These are phyloP conservation scores for Nakaseomyces delphensis DNA, from an alignment of 1,139 yeast species.

Conservation along the genomic window DNA sequence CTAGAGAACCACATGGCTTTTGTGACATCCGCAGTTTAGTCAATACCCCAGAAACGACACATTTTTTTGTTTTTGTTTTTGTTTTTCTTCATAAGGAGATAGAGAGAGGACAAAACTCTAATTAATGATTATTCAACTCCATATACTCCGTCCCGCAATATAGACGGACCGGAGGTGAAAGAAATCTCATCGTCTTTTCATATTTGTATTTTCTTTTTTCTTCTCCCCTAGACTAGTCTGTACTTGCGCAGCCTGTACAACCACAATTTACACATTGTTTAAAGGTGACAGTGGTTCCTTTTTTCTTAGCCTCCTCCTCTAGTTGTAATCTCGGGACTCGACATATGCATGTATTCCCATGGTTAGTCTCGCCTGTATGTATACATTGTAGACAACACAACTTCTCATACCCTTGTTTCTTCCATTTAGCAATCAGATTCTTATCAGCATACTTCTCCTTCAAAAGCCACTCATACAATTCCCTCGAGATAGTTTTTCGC, in stretches of 20 bases:
- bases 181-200: neutral
- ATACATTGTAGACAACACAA: slow-evolving; percentile 80
- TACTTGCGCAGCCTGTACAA: slow-evolving; percentile 78
- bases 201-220: neutral
- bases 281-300: slow-evolving; percentile 25
- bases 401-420: slow-evolving; percentile 80
- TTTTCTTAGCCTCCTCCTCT: slow-evolving; percentile 32
- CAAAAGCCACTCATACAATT: slow-evolving; percentile 70
- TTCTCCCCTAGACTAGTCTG: slow-evolving; percentile 40
- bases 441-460: slow-evolving; percentile 61
- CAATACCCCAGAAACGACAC: too few species aligned
- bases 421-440: slow-evolving; percentile 81
- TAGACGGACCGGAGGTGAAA: too few species aligned
- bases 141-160: too few species aligned
- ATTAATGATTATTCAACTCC: too few species aligned
- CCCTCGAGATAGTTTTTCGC: slow-evolving; percentile 54
- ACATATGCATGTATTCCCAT: slow-evolving; percentile 69
- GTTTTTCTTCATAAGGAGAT: neutral
- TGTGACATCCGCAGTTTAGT: too few species aligned
- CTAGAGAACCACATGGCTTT: too few species aligned
- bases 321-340: slow-evolving; percentile 63
- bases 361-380: slow-evolving; percentile 51
- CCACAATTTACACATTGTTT: slow-evolving; percentile 81
- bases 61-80: neutral
- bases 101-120: too few species aligned